Evolutionary conservation across 2,329 filamentous ascomycete genomes (phyloP), one percentile per base, ranked within the genome.

Genomic region (Aspergillus udagawae): DNA sequence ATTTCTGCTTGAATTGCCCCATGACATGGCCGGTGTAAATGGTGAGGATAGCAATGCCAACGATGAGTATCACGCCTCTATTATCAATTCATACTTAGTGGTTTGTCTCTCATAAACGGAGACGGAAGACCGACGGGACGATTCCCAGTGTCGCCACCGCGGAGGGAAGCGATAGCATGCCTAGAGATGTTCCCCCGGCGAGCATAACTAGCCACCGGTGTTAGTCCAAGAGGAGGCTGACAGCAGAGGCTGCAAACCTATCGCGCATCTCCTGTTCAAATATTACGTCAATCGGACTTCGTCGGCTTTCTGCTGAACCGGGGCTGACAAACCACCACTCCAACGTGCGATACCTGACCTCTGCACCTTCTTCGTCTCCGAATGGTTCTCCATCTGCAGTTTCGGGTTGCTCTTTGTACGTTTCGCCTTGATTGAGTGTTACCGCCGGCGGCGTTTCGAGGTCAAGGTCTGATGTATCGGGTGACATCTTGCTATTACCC

Each of bases 11-110:
- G 71, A 86, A 83, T 63, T 83, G 79, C 14, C 81, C 83, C 23
- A 86, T 78, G 2, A 85, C 77, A 62, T 79, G 83, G 51, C 82
- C 82, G 2, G 82, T 83, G 63, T 84, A 86, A 3, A 78, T 81
- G 2, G 83, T 76, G 9, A 85, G 65, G 25, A 81, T 49, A 17
- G 83, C 82, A 7, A 86, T 68, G 25, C 75, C 65, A 51, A 83
- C 63, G 52, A 83, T 80, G 35, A 83, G 70, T 51, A 85, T 75
- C 7, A 82, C 64, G 6, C 79, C 82, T 7, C 75, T 76, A 25
- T 17, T 2, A 20, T 10, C 54, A 28, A 5, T 38, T 4, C 25
- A 25, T 4, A 25, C 4, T 25, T 25, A 25, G 25, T 25, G 25
- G 5, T 5, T 5, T 25, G 25, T 25, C 25, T 25, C 25, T 25